Evolutionary conservation across 257 asterid genomes (phyloP), one percentile per base, ranked within the genome.

Genomic region (Solanum virginianum): DNA sequence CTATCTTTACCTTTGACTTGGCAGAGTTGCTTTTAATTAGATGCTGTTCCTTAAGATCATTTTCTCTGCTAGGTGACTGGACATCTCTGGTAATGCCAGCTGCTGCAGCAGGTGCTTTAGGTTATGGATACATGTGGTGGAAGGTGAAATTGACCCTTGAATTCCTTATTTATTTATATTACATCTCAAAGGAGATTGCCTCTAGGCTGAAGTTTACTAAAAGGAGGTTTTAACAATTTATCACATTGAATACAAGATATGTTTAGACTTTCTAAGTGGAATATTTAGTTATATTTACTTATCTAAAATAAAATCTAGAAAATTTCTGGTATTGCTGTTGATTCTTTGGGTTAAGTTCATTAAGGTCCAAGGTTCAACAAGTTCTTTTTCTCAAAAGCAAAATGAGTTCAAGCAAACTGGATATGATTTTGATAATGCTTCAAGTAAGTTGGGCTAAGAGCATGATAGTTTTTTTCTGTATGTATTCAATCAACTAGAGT

Each of bases 41-140:
- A 75, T 51, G 62, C 36, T 75, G 16, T 75, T 49, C 62, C 24
- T 53, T 24, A 24, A 75, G 26, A 62, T 14, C 62, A 24, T 49
- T 49, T 87, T 83, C 49, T 70, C 36, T 83, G 62, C 36, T 90
- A 94, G 98, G 93, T 88, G 86, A 90, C 88, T 82, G 89, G 59
- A 62, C 92, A 74, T 70, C 93, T 86, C 89, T 96, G 80, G 74
- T 91, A 43, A 85, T 90, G 83, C 97, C 99, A 84, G 96, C 90
- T 81, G 94, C 98, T 87, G 88, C 98, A 86, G 36, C 91, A 71
- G 98, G 98, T 87, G 94, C 98, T 45, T 29, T 94, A 91, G 96
- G 99, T 80, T 94, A 94, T 89, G 99, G 98, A 70, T 96, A 96
- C 89, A 96, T 96, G 98, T 91, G 98, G 98, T 93, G 98, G 98